A percentile compares a stretch with the other conserved stretches of the same genome.
Conservation (phyloP, 257 asterid genomes). For the Rhazya stricta region DNA sequence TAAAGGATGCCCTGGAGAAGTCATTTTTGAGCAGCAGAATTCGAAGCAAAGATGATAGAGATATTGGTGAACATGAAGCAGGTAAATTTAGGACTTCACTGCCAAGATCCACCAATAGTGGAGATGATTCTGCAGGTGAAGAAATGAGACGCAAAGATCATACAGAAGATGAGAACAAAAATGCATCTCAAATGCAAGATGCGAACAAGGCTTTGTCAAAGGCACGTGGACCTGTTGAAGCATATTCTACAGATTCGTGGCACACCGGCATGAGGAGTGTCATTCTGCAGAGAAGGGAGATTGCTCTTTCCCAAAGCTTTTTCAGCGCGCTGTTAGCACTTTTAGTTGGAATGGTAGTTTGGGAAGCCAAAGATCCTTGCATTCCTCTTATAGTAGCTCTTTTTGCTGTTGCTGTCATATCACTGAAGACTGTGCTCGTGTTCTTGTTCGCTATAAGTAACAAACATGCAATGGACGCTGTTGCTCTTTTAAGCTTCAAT, state of each 20-base stretch:
- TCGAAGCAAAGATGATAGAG: not conserved
- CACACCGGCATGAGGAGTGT: not conserved
- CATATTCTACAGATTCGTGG: not conserved
- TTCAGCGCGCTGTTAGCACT: constrained; percentile 51
- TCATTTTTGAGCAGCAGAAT: constrained; percentile 15
- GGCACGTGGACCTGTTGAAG: constrained; percentile 2
- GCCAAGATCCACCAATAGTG: constrained; percentile 3
- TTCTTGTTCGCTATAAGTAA: constrained; percentile 34
- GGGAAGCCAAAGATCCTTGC: constrained; percentile 62
- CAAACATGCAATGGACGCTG: constrained; percentile 45
- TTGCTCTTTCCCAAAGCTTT: constrained; percentile 46
- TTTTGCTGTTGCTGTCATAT: constrained; percentile 45
- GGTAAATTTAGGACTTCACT: constrained; percentile 3
- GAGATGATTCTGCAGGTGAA: constrained; percentile 3
- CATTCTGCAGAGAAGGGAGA: constrained; percentile 25
- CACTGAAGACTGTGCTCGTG: constrained; percentile 43
- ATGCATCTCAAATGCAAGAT: constrained; percentile 3
- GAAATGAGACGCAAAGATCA: constrained; percentile 5
- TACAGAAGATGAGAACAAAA: constrained; percentile 13
- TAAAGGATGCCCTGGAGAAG: constrained; percentile 43
- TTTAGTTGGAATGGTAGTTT: constrained; percentile 51
- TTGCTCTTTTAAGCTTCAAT: constrained; percentile 67
- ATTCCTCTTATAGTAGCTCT: constrained; percentile 61
- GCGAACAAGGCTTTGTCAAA: constrained; percentile 5
- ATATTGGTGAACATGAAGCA: not conserved